Conservation (phyloP, 345 rosid genomes). For the Tarenaya hassleriana region DNA sequence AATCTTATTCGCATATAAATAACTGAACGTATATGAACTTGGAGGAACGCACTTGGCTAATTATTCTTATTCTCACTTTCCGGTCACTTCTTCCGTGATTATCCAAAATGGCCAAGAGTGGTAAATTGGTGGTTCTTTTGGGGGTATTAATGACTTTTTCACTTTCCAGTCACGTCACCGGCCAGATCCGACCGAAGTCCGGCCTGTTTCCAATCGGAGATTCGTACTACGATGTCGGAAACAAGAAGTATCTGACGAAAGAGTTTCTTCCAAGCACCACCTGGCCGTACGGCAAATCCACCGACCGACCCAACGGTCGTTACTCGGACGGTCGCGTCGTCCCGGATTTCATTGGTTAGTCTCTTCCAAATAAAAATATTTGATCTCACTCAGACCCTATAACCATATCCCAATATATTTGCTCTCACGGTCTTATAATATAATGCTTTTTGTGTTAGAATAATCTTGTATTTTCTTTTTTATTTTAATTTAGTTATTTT, state of each 20-base stretch:
- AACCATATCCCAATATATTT: not conserved
- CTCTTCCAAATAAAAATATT: not conserved
- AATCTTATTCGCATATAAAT: too few relatives aligned
- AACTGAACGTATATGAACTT: too few relatives aligned
- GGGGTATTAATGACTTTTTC: not conserved
- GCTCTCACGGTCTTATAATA: too few relatives aligned
- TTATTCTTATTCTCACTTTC: too few relatives aligned
- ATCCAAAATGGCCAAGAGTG: too few relatives aligned
- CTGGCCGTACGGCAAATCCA: slow-evolving; percentile 33
- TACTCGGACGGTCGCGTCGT: slow-evolving; percentile 25
- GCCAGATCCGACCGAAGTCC: not conserved
- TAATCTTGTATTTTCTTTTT: too few relatives aligned
- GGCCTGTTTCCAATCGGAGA: not conserved
- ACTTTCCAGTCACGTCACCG: not conserved
- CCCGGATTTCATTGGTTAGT: slow-evolving; percentile 25
- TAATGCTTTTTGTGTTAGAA: too few relatives aligned
- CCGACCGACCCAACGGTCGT: slow-evolving; percentile 25
- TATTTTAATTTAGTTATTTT: too few relatives aligned
- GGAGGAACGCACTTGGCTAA: too few relatives aligned
- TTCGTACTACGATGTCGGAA: not conserved
- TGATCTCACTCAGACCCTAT: too few relatives aligned
- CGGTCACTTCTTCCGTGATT: too few relatives aligned
- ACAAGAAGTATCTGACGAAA: not conserved
- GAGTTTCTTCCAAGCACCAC: not conserved
- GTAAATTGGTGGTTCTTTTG: not conserved